Evolutionary conservation across 148 eudicot genomes (phyloP), one percentile per base, ranked within the genome.

Genomic region (Silene latifolia): DNA sequence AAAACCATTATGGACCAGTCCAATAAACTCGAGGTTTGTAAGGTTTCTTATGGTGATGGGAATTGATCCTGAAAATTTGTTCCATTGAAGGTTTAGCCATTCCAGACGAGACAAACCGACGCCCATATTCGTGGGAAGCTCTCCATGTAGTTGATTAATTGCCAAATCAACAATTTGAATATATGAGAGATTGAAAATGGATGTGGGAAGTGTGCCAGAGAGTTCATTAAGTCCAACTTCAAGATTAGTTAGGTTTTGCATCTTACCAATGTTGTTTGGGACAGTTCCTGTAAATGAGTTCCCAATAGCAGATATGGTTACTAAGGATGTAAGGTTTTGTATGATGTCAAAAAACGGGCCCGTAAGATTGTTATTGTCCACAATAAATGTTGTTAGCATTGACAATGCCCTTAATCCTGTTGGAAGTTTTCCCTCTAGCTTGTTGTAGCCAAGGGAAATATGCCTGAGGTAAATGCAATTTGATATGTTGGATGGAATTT

Each of bases 351-450:
- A 72, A 35, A 72, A 5, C 20, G 57, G 63, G 8, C 91, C 86
- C 1, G 67, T 75, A 7, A 88, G 13, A 47, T 80, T 23, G 71
- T 88, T 88, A 13, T 0, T 0, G 0, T 48, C 48, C 24, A 80
- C 21, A 1, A 6, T 3, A 3, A 86, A 56, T 7, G 0, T 1
- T 15, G 20, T n/a, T n/a, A n/a, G n/a, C n/a, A n/a, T n/a, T n/a
- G n/a, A n/a, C n/a, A n/a, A n/a, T n/a, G n/a, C n/a, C 3, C 73
- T 13, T 4, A 87, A 39, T 39, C 80, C 83, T 44, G 5, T 4
- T 51, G 90, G 88, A 23, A 87, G 59, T 24, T 27, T 46, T 14
- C 90, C 90, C 0, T 48, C 60, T 7, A 87, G 48, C 57, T 58
- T 59, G 80, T 83, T 83, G 25, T 8, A 1, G 4, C 64, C 12